Conservation (phyloP, 2,329 filamentous ascomycete genomes). For the Apiospora sp. region DNA sequence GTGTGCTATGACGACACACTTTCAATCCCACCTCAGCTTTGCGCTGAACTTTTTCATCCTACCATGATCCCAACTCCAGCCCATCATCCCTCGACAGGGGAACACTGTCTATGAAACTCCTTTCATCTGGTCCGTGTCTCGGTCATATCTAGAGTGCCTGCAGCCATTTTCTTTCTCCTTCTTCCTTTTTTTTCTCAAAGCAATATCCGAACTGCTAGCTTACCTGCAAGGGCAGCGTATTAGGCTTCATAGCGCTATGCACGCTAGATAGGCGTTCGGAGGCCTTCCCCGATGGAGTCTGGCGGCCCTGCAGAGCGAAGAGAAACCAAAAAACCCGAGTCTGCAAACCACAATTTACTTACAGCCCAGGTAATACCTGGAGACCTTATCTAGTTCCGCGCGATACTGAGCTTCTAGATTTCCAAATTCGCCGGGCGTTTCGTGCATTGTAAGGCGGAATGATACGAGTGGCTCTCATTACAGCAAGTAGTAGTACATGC, state of each 20-base stretch:
- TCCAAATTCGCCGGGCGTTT: neutral
- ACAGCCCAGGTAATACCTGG: neutral
- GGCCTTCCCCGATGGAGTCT: conserved; percentile 5
- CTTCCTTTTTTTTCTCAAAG: neutral
- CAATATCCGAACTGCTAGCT: neutral
- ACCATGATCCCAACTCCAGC: neutral
- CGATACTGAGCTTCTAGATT: neutral
- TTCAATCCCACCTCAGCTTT: neutral
- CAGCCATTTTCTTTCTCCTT: neutral
- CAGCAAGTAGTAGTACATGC: neutral
- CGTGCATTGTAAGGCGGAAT: neutral
- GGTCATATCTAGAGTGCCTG: neutral
- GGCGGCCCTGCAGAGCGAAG: neutral
- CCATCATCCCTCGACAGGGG: neutral
- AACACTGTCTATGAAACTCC: neutral
- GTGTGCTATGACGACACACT: conserved; percentile 13
- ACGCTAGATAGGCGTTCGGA: conserved; percentile 14
- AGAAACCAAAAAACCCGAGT: neutral
- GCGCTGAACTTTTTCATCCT: neutral
- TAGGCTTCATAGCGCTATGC: conserved; percentile 15
- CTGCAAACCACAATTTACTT: conserved; percentile 6
- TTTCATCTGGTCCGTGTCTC: conserved; percentile 6
- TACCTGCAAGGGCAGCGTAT: neutral
- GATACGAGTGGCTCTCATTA: neutral
- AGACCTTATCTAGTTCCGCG: neutral